Percentiles rank a stretch among this genome's conserved stretches.
These are phyloP conservation scores for Stephania yunnanensis DNA, from an alignment of 164 flowering plant species.

Conservation along the genomic window DNA sequence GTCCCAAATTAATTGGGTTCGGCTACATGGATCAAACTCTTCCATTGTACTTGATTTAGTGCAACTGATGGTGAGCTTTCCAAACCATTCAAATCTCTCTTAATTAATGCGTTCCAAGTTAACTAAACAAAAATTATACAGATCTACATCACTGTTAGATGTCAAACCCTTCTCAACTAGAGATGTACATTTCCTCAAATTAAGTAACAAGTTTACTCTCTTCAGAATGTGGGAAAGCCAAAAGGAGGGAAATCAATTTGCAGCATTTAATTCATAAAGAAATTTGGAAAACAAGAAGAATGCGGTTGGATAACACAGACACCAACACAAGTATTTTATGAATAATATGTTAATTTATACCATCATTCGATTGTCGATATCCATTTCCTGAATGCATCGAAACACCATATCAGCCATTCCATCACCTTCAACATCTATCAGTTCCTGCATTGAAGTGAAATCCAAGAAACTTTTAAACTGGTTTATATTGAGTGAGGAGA, in stretches of 20 bases:
- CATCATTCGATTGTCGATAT: slow-evolving; percentile 96
- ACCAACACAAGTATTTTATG: neutral
- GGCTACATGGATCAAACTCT: too few species aligned
- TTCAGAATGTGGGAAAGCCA: neutral
- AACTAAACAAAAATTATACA: too few species aligned
- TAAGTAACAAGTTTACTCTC: neutral
- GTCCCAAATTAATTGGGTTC: too few species aligned
- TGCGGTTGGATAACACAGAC: neutral
- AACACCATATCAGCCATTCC: slow-evolving; percentile 99
- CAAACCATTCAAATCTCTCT: too few species aligned
- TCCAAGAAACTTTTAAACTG: slow-evolving; percentile 4
- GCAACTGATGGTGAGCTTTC: too few species aligned
- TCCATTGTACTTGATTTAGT: too few species aligned
- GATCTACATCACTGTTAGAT: neutral
- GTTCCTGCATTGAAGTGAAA: slow-evolving; percentile 51
- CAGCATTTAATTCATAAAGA: neutral
- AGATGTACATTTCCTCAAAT: neutral
- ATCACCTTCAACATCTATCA: slow-evolving; percentile 98
- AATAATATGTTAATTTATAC: slow-evolving; percentile 27
- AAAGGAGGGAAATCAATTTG: neutral
- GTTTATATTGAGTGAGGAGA: neutral
- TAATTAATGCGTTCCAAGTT: too few species aligned
- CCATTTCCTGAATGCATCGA: slow-evolving; percentile 98
- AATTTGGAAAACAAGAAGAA: too few species aligned
- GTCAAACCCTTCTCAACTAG: neutral